A percentile compares a stretch with the other conserved stretches of the same genome.
Evolutionary conservation across 306 rosid genomes (phyloP).

Genomic region (Prunus campanulata): DNA sequence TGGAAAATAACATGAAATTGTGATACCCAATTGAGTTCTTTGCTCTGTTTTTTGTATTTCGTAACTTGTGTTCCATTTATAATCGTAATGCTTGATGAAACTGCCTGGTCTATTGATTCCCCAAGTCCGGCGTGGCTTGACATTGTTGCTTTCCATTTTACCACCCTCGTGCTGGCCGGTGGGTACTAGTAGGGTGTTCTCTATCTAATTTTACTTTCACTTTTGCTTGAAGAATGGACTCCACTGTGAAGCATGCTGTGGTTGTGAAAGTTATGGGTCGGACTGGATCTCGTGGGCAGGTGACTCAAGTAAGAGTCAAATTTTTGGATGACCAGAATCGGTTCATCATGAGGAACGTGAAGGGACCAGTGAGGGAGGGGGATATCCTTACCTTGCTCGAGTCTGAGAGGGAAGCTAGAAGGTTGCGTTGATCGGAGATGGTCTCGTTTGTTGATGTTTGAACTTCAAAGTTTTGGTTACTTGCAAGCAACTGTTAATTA

Average conservation of each 20-base stretch:
- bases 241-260: constrained; percentile 38
- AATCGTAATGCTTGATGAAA: neutral
- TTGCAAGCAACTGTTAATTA: neutral
- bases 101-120: neutral
- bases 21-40: neutral
- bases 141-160: neutral
- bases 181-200: neutral
- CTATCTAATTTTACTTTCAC: neutral
- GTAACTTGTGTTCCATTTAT: neutral
- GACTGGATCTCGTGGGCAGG: constrained; percentile 54
- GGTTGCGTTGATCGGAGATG: constrained; percentile 35
- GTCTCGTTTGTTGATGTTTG: neutral
- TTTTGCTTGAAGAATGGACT: constrained; percentile 40
- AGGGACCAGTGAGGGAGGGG: constrained; percentile 23
- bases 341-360: constrained; percentile 48
- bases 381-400: constrained; percentile 46
- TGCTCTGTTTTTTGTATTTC: neutral
- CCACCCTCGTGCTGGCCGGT: neutral
- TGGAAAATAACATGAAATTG: too few relatives aligned
- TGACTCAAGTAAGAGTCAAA: constrained; percentile 53
- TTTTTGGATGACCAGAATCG: constrained; percentile 50
- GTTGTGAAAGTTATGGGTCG: constrained; percentile 54
- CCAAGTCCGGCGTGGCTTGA: too few relatives aligned
- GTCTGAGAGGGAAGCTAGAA: constrained; percentile 57
- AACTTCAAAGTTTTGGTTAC: neutral